Evolutionary conservation across 169 alveolate genomes (phyloP), one percentile per base, ranked within the genome.

Genomic region (Plasmodium fragile): DNA sequence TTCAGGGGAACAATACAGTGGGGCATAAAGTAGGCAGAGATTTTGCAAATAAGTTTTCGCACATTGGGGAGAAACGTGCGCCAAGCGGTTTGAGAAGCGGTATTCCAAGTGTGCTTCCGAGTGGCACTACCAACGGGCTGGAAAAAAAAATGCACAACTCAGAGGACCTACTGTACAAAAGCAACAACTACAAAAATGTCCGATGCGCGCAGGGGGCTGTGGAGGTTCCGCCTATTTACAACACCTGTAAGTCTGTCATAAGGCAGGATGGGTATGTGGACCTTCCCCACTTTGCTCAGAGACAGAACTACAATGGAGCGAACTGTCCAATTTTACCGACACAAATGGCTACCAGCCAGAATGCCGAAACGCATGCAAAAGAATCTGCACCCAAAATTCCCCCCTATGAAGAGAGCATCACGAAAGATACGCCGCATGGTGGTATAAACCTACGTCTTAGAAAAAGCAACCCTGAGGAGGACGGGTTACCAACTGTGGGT

Each of bases 101-200:
- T 45, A 4, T 45, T 11, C 55, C 55, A 45, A 45, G 32, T 39
- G 36, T 49, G 34, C 32, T 45, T 80, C 52, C 18, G 2, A 43
- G 34, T 22, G 39, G 72, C 32, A n/a, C 2, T 18, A 36, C 49
- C 45, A 84, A 84, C 73, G 49, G 13, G 55, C 41, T 11, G 39
- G 41, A 72, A 59, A 78, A 52, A 49, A 89, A 78, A 89, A 59
- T 78, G 22, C 81, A 89, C 71, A 89, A 89, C 71, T 75, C 94
- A 41, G 94, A 89, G 34, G 94, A 78, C 32, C 45, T 89, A 22
- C 32, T 89, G 70, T 59, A 89, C 71, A 78, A 25, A 53, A 65
- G 30, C 28, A 65, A 65, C 49, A 55, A 53, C 43, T 77, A 39
- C 41, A 77, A 55, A 45, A 53, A 59, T 78, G 59, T 39, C 45